Conservation (phyloP, 768 basidiomycete species). For the Xerocomellus intermedius region DNA sequence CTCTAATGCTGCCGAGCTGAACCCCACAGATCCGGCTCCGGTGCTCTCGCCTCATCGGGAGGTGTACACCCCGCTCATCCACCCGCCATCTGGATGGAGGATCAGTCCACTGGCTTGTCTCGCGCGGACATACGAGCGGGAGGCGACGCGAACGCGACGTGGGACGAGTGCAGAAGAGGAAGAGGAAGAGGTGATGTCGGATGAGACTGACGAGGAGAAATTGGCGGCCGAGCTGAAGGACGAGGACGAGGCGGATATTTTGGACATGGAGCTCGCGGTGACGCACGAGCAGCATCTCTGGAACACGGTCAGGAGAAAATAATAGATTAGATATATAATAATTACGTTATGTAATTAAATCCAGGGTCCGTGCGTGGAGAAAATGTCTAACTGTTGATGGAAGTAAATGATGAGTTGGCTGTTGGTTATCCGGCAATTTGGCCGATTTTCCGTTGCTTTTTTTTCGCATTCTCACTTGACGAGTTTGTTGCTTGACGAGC, state of each 20-base stretch:
- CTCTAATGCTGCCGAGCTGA: slow-evolving; percentile 13
- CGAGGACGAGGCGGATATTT: slow-evolving; percentile 41
- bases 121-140: slow-evolving; percentile 24
- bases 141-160: slow-evolving; percentile 17
- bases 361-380: slow-evolving; percentile 33
- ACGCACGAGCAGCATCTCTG: slow-evolving; percentile 44
- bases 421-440: slow-evolving; percentile 14
- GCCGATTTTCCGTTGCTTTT: slow-evolving; percentile 16
- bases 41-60: slow-evolving; percentile 28
- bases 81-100: slow-evolving; percentile 24
- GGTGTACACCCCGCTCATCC: slow-evolving; percentile 38
- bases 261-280: slow-evolving; percentile 33
- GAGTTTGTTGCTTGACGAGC: slow-evolving; percentile 22
- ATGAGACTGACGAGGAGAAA: slow-evolving; percentile 38
- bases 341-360: slow-evolving; percentile 10
- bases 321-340: slow-evolving; percentile 9
- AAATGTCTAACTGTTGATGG: slow-evolving; percentile 16
- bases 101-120: slow-evolving; percentile 14
- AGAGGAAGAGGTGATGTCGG: slow-evolving; percentile 29
- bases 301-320: slow-evolving; percentile 14
- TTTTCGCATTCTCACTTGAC: slow-evolving; percentile 24
- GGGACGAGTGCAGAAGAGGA: slow-evolving; percentile 17
- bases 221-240: slow-evolving; percentile 41
- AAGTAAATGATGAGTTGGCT: slow-evolving; percentile 12
- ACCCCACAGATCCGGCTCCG: not conserved